Evolutionary conservation across 805 yeast genomes (phyloP).

Genomic region (Starmera dryadoides): DNA sequence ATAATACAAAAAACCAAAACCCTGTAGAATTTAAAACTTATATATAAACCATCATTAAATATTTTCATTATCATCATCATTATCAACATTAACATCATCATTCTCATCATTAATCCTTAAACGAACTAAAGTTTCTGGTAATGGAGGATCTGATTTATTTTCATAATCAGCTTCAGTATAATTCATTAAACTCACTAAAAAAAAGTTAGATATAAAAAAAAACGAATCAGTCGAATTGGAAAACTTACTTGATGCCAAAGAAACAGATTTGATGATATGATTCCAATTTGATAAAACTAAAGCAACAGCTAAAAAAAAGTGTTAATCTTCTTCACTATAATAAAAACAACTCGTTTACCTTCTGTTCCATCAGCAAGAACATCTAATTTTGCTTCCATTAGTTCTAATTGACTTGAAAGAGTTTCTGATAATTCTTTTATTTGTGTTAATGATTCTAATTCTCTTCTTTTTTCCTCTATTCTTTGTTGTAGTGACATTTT

Average conservation of each 20-base stretch:
- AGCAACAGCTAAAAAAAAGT: constrained; percentile 33
- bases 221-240: no score
- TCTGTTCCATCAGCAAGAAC: constrained; percentile 47
- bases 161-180: constrained; percentile 25
- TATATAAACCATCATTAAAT: neutral
- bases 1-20: neutral
- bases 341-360: constrained; percentile 8
- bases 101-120: constrained; percentile 41
- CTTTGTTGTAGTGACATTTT: constrained; percentile 22
- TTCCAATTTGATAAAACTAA: constrained; percentile 59
- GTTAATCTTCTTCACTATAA: no score
- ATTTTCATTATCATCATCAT: constrained; percentile 1
- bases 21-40: neutral
- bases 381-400: constrained; percentile 39
- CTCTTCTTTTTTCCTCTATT: constrained; percentile 38
- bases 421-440: constrained; percentile 38
- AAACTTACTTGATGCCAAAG: constrained; percentile 41
- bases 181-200: constrained; percentile 31
- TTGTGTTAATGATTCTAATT: constrained; percentile 41
- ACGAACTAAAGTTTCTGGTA: constrained; percentile 63
- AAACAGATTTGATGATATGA: constrained; percentile 50
- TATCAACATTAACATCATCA: constrained; percentile 5
- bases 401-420: constrained; percentile 39
- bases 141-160: constrained; percentile 30
- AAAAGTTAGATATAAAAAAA: neutral